Conservation (phyloP, 148 eudicot genomes). For the Silene latifolia region DNA sequence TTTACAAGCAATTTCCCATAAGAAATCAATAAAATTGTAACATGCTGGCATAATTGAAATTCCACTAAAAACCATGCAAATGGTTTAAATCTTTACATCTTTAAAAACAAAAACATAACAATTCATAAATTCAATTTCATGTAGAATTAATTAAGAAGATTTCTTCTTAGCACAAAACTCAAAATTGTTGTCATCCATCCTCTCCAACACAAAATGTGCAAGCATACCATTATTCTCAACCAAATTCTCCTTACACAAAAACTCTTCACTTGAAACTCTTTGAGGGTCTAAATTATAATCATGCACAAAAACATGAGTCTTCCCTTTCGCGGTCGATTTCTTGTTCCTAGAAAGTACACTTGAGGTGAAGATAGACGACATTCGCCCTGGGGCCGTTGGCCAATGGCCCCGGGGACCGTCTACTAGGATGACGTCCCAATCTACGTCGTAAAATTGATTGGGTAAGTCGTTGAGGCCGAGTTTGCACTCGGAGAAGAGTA, state of each 20-base stretch:
- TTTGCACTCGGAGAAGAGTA: constrained; percentile 39
- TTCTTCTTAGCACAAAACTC: constrained; percentile 21
- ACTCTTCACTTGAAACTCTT: constrained; percentile 28
- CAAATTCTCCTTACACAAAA: constrained; percentile 32
- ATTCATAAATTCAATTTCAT: background rate
- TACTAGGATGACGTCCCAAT: constrained; percentile 34
- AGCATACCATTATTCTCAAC: constrained; percentile 24
- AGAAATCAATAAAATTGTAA: background rate
- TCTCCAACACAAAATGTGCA: constrained; percentile 31
- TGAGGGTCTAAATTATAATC: constrained; percentile 33
- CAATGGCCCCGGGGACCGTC: constrained; percentile 31
- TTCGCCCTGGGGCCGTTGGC: constrained; percentile 30
- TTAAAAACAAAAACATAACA: background rate
- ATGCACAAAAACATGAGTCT: constrained; percentile 32
- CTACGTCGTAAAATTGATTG: constrained; percentile 37
- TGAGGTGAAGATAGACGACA: constrained; percentile 33
- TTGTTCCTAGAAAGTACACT: constrained; percentile 33
- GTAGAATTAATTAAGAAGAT: background rate
- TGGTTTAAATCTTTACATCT: background rate
- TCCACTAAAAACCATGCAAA: too few species aligned
- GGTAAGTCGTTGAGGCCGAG: constrained; percentile 41
- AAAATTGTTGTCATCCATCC: constrained; percentile 23
- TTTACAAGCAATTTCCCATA: constrained; percentile 7
- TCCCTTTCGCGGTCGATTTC: constrained; percentile 22
- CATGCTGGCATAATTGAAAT: background rate